Evolutionary conservation across 2,329 filamentous ascomycete genomes (phyloP).

Genomic region (Sarocladium oryzae): DNA sequence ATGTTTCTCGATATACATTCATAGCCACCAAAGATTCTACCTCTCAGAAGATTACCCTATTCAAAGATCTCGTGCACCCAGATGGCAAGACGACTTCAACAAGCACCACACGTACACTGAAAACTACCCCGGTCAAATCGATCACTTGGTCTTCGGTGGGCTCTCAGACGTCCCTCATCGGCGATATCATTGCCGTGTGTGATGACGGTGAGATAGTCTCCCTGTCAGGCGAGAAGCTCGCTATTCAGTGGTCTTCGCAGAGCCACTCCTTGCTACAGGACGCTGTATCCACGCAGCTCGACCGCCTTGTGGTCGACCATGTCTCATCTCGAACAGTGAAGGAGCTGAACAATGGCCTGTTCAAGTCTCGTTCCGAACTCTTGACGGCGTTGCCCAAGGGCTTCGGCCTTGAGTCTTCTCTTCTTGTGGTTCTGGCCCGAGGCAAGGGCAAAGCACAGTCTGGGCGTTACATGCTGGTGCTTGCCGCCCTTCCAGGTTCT

Average conservation of each 20-base stretch:
- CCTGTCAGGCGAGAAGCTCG: slow-evolving; percentile 47
- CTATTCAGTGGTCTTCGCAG: slow-evolving; percentile 27
- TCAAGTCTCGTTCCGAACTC: slow-evolving; percentile 47
- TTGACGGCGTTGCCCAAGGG: slow-evolving; percentile 44
- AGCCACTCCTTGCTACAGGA: slow-evolving; percentile 29
- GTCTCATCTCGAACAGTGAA: slow-evolving; percentile 37
- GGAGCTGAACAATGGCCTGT: slow-evolving; percentile 48
- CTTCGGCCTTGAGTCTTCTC: slow-evolving; percentile 41
- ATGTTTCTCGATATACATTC: slow-evolving; percentile 54
- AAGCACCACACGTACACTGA: slow-evolving; percentile 37
- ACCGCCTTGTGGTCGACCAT: slow-evolving; percentile 41
- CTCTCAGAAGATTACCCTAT: slow-evolving; percentile 48
- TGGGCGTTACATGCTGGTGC: slow-evolving; percentile 24
- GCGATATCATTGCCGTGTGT: slow-evolving; percentile 48
- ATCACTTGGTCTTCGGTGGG: slow-evolving; percentile 26
- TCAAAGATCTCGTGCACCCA: slow-evolving; percentile 48
- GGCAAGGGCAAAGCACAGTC: slow-evolving; percentile 23
- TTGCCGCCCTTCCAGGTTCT: slow-evolving; percentile 20
- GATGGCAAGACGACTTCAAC: slow-evolving; percentile 47
- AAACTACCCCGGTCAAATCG: slow-evolving; percentile 27
- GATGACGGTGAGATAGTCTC: slow-evolving; percentile 55
- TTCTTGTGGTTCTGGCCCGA: slow-evolving; percentile 46
- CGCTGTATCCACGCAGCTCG: slow-evolving; percentile 23
- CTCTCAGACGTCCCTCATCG: slow-evolving; percentile 20
- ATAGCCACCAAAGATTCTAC: slow-evolving; percentile 45